Evolutionary conservation across 202 grass and related monocot genomes (phyloP), one percentile per base, ranked within the genome.

Genomic region (Dendrocalamus latiflorus): DNA sequence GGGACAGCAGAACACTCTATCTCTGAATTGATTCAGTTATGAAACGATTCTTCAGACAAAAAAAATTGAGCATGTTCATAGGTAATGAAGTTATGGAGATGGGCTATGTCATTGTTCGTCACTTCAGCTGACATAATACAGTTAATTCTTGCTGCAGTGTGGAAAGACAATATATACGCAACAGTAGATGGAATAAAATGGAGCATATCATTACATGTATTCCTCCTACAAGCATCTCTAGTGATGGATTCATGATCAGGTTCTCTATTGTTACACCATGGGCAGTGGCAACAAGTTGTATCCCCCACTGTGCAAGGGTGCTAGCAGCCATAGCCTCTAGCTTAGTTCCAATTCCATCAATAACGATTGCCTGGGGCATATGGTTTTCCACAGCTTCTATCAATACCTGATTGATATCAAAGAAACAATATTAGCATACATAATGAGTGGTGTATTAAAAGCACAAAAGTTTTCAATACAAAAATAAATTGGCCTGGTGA

Each of bases 341-440:
- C 51, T 93, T 93, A 8, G 92, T 98, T 84, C 95, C 95, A 84
- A 93, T 97, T 89, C 93, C 90, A 88, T 97, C 95, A 56, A 97
- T 97, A 71, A 93, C 88, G 20, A 97, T 97, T 68, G 91, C 92
- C 71, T 94, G 92, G 22, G 92, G 92, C 95, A 98, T 98, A 74
- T 94, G 95, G 42, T 98, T 94, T 78, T 98, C 95, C 21, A 98
- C 95, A 56, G 95, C 95, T 89, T 94, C 95, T 85, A 98, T 93
- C 73, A 98, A 77, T 45, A 98, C 95, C 89, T 98, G 82, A 54
- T 83, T 76, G 22, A 25, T 44, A 82, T 26, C 25, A 77, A 30
- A 82, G n/a, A 67, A 41, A 39, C 21, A 5, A 0, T 77, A 68
- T 78, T 33, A 84, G 14, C 11, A 41, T 37, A 66, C 38, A 33